phyloP scores from a whole-genome alignment of 2,329 filamentous ascomycete species.

The Reticulascus tulasneorum region DNA sequence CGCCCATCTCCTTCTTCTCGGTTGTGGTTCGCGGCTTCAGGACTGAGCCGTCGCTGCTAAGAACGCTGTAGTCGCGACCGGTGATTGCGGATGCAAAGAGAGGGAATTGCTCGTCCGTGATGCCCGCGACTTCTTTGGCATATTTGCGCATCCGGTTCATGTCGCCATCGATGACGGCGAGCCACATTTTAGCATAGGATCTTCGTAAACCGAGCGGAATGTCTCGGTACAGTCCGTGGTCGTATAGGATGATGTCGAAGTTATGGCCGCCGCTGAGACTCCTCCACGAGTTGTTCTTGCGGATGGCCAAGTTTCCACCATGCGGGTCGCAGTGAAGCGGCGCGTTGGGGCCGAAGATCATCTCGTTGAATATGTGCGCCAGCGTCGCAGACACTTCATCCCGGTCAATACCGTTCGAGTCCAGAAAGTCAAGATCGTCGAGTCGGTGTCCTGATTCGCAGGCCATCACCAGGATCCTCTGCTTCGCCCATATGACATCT shows the following conservation, averaged over 20 bases:
- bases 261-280: constrained; percentile 56
- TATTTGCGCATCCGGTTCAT: constrained; percentile 83
- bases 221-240: constrained; percentile 93
- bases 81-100: constrained; percentile 96
- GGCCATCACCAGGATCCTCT: constrained; percentile 92
- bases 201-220: constrained; percentile 75
- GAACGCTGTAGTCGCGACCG: constrained; percentile 79
- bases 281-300: constrained; percentile 62
- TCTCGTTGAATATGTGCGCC: constrained; percentile 94
- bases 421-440: constrained; percentile 85
- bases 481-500: constrained; percentile 81
- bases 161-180: constrained; percentile 89
- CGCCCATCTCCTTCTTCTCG: constrained; percentile 84
- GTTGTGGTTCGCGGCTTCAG: constrained; percentile 58
- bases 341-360: constrained; percentile 91
- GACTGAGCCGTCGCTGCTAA: constrained; percentile 44
- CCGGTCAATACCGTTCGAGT: constrained; percentile 80
- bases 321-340: constrained; percentile 96
- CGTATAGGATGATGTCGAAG: constrained; percentile 94
- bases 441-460: constrained; percentile 81
- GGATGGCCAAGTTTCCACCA: constrained; percentile 91
- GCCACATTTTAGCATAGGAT: constrained; percentile 94
- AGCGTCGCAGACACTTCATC: constrained; percentile 93
- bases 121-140: constrained; percentile 81
- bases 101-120: constrained; percentile 86